Evolutionary conservation across 257 asterid genomes (phyloP).

Genomic region (Solanum medicagineum): DNA sequence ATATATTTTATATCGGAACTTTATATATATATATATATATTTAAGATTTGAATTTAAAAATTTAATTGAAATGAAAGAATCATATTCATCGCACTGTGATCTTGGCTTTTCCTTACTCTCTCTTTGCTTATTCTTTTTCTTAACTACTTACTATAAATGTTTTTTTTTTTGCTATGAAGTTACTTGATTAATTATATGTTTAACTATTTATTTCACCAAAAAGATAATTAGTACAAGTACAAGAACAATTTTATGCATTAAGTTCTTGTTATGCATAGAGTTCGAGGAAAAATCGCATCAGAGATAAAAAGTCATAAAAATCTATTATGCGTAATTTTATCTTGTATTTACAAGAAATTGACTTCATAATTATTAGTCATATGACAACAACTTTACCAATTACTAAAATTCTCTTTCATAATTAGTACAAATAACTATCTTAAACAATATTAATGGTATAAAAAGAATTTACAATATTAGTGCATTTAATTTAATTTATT

Average conservation of each 20-base stretch:
- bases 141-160: constrained; percentile 22
- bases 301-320: background rate
- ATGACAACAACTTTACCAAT: background rate
- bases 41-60: background rate
- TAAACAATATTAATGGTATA: background rate
- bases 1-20: too few relatives aligned
- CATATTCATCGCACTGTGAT: background rate
- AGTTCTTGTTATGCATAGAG: background rate
- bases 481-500: background rate
- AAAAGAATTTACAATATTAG: background rate
- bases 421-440: background rate
- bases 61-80: background rate
- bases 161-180: constrained; percentile 5
- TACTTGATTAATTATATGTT: background rate
- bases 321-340: fast-evolving
- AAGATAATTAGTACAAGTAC: background rate
- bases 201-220: background rate
- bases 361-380: background rate
- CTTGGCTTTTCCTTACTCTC: background rate
- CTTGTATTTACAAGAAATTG: too few relatives aligned
- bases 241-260: background rate
- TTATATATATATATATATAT: background rate
- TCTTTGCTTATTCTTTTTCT: constrained; percentile 20
- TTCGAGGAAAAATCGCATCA: background rate
- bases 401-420: background rate